A percentile compares a stretch with the other conserved stretches of the same genome.
phyloP scores from a whole-genome alignment of 2,329 filamentous ascomycete species.

The Sclerotiophoma versabilis region DNA sequence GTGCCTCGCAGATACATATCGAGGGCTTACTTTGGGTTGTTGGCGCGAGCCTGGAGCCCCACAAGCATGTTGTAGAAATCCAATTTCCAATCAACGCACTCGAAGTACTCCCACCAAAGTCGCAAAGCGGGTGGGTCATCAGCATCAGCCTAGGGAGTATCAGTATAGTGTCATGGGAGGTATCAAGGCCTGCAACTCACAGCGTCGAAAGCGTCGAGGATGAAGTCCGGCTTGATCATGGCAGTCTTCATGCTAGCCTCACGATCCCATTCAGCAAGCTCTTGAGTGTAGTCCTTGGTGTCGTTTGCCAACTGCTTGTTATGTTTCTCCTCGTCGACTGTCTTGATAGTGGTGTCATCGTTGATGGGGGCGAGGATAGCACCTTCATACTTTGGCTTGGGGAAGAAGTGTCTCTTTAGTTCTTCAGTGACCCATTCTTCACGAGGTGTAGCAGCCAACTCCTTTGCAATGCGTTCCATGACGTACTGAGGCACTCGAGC shows the following conservation, averaged over 20 bases:
- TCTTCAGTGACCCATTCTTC: constrained; percentile 53
- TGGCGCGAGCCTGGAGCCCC: constrained; percentile 24
- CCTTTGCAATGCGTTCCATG: constrained; percentile 50
- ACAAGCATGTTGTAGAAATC: constrained; percentile 54
- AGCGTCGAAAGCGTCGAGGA: constrained; percentile 50
- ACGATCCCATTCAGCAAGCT: constrained; percentile 52
- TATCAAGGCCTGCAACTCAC: constrained; percentile 28
- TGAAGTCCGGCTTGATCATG: constrained; percentile 46
- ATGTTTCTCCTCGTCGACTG: constrained; percentile 29
- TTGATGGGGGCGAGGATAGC: constrained; percentile 24
- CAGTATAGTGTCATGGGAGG: neutral
- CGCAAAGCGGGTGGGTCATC: constrained; percentile 52
- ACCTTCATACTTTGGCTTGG: constrained; percentile 51
- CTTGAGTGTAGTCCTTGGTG: constrained; percentile 43
- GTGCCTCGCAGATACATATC: neutral
- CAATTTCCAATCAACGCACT: constrained; percentile 52
- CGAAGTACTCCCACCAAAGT: constrained; percentile 58
- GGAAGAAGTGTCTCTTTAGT: constrained; percentile 54
- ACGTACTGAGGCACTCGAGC: constrained; percentile 49
- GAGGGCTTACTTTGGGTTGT: neutral
- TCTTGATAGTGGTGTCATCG: constrained; percentile 22
- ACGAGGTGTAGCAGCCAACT: constrained; percentile 45
- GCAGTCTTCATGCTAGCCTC: constrained; percentile 45
- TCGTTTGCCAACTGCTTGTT: constrained; percentile 38
- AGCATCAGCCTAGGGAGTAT: constrained; percentile 43